Evolutionary conservation across 805 yeast species (phyloP), one percentile per base, ranked within the genome.

Genomic region (Suhomyces faveliae): DNA sequence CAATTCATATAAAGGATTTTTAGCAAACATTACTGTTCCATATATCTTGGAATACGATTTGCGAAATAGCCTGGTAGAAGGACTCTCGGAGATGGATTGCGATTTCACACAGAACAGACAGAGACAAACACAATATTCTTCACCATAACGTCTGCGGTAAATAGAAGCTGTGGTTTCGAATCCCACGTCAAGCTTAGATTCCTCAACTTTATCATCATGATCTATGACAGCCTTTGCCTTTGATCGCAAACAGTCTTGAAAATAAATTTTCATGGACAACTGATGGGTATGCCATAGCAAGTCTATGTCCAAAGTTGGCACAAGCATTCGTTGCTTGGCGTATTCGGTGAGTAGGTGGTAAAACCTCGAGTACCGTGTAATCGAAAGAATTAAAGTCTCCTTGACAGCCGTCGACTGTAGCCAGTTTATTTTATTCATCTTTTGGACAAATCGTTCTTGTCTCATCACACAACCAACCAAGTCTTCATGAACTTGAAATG

Each of bases 271-370:
- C 46, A 51, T 45, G 8, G 52, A 35, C 15, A 63, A 51, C 37
- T 59, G 64, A 42, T 63, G 66, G 3, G 68, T 63, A 35, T 57
- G 64, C 68, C 68, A 62, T 3, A 61, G 38, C 40, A 63, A 50
- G 35, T 62, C 66, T 22, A 63, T 61, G 37, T 63, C 67, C 40
- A 63, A 49, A 4, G 66, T 61, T 0, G 68, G 67, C 1, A 61
- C 61, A 12, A 54, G 38, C 47, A 45, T 51, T 9, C 39, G 27
- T 11, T 33, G 38, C 2, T 24, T 30, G 29, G 46, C 49, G 21
- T 39, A 8, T 1, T 9, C 5, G 1, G 50, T 37, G 7, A 52
- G 23, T 19, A 52, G 25, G n/a, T 41, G 30, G 40, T 49, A 51
- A 37, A 62, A 63, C 7, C 56, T 49, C 8, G 45, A 10, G 43